Base-by-base conservation (phyloP, 352 stramenopile species). In the Phytophthora pisi region DNA sequence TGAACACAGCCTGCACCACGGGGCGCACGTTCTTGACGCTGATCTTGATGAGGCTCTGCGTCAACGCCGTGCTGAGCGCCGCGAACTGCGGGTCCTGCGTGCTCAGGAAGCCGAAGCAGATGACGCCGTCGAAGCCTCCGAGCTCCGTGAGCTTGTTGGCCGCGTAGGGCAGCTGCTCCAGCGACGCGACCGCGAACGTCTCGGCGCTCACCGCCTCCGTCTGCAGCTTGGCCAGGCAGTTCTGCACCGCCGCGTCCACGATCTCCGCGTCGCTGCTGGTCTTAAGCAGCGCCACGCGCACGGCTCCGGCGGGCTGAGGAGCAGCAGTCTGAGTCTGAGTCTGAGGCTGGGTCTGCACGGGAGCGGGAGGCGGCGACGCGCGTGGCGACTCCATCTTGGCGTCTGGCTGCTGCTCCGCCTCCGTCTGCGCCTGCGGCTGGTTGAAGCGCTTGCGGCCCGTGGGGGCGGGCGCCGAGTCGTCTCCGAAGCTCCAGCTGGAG, bases 1-100 rank as follows among this genome's bases (percentile, higher is more conserved):
- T 81, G 54, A 96, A 90, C n/a, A 96, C 67, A 15, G 78, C 86
- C 36, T 87, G 85, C 36, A 96, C 79, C 20, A 96, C 77, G 5
- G 88, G 86, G 51, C 91, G 89, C 42, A 89, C 75, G 65, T 88
- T 92, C 56, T 88, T 79, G 60, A 96, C 74, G 65, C 88, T 95
- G 51, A 96, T 93, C 56, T 92, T 83, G 11, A 95, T 93, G 64
- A 96, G 76, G 66, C 86, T 82, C 63, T 94, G 82, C 26, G 81
- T 84, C 36, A 94, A 46, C 30, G 77, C 71, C 26, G 81, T 62
- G 60, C 77, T 79, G 23, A 92, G 69, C 57, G 83, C 76, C n/a
- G 61, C 61, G 43, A 92, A 93, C 24, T 91, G 74, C 26, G 79
- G 76, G 66, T 93, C 82, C 18, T 75, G 70, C 16, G 79, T 78